Evolutionary conservation across 768 basidiomycete genomes (phyloP), one percentile per base, ranked within the genome.

Genomic region (Strobilomyces echinocephalus): DNA sequence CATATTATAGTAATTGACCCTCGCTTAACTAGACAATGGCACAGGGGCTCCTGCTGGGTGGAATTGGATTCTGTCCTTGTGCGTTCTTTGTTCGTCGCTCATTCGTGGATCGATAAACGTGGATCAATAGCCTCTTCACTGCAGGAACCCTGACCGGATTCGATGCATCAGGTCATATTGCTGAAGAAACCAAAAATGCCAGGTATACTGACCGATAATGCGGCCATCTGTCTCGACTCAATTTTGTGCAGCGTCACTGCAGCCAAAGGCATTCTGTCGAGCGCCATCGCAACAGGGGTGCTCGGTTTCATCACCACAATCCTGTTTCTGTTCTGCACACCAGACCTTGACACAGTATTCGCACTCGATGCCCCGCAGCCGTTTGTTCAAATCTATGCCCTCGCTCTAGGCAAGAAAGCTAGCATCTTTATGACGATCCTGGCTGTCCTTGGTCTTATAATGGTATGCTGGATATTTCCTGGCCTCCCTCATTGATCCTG

Each of bases 11-110:
- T 4, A 40, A 30, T 44, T 60, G 28, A 39, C 39, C 5, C 18
- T 39, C 41, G 12, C 41, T 50, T 53, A 24, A 34, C 24, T 53
- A 92, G 90, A 91, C 69, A 95, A 95, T 61, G 92, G 91, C 26
- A 94, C 92, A 1, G 89, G 89, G 0, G 91, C 92, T 4, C 79
- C 88, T 20, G 74, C 87, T 9, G 90, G 80, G 5, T 95, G 92
- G 94, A 95, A 94, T 62, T 95, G 90, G 90, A 79, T 91, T 15
- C 70, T 97, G 36, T 91, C 87, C 5, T 91, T 91, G 90, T 91
- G 60, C 47, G 80, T 71, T 4, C 35, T 18, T 53, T 14, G 39
- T 33, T 31, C 24, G 49, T 46, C 20, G 4, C 24, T 46, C 20
- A 15, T 41, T 14, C 3, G 21, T 34, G 8, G 40, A 8, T 49